Percentiles rank a stretch among this genome's conserved stretches.
Conservation (phyloP, 768 basidiomycete species). For the Russula foetens region DNA sequence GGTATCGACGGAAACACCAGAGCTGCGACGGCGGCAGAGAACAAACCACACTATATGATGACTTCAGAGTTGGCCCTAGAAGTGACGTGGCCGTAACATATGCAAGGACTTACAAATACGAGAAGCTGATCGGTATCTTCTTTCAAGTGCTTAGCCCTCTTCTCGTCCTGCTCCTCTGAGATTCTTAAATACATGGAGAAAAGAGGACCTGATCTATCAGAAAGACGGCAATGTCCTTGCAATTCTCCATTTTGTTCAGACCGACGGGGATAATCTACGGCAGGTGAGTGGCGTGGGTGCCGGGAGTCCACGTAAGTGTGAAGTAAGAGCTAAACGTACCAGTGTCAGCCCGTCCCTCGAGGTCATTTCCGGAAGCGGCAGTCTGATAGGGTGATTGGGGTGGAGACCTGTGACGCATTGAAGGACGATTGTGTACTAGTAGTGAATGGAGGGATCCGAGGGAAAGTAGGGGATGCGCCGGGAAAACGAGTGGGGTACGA, state of each 20-base stretch:
- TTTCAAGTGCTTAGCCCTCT: not conserved
- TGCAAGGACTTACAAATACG: not conserved
- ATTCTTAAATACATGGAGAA: not conserved
- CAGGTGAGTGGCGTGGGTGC: not conserved
- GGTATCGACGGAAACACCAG: not conserved
- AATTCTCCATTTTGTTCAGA: not conserved
- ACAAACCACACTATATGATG: slow-evolving; percentile 1
- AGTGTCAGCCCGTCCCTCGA: no score
- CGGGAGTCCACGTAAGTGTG: not conserved
- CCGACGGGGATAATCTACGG: not conserved
- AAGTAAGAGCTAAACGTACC: no score
- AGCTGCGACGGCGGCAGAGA: not conserved
- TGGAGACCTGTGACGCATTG: no score
- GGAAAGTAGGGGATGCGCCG: no score
- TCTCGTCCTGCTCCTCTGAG: not conserved
- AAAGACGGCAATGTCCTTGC: not conserved
- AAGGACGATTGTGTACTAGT: no score
- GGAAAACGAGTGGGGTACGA: no score
- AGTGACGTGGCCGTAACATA: not conserved
- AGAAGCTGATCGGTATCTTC: not conserved
- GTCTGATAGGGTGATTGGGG: no score
- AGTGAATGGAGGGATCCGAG: no score
- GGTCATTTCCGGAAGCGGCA: no score
- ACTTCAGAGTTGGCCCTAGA: not conserved
- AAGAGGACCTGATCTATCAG: not conserved